Evolutionary conservation across 2,329 filamentous ascomycete genomes (phyloP).

Genomic region (Colletotrichum sansevieriae): DNA sequence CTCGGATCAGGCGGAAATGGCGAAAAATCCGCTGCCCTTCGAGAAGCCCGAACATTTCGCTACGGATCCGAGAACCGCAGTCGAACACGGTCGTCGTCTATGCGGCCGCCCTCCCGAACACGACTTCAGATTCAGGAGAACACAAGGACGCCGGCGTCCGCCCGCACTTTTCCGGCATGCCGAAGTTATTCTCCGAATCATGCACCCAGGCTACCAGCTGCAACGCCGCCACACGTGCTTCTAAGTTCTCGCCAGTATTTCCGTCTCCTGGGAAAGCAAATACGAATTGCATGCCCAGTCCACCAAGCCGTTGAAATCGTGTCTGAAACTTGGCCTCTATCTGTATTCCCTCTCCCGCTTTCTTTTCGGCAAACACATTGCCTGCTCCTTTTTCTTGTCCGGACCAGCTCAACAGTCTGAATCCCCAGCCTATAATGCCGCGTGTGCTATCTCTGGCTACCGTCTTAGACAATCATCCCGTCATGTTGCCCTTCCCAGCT

Average conservation of each 20-base stretch:
- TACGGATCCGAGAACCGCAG: constrained; percentile 12
- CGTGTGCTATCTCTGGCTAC: neutral
- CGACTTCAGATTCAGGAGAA: constrained; percentile 6
- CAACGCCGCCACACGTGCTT: neutral
- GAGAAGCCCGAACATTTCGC: neutral
- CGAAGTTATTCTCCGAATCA: constrained; percentile 8
- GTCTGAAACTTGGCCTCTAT: neutral
- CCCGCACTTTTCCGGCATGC: neutral
- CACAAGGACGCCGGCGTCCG: neutral
- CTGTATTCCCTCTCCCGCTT: neutral
- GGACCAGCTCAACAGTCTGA: neutral
- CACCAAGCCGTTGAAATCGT: no score
- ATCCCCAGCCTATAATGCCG: neutral
- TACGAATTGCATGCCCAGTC: neutral
- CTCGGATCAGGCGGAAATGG: neutral
- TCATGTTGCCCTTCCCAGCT: neutral
- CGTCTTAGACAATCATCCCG: neutral
- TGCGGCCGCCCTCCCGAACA: constrained; percentile 19
- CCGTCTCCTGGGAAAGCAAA: neutral
- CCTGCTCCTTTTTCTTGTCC: neutral
- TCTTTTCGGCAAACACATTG: neutral
- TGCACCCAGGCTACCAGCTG: constrained; percentile 15
- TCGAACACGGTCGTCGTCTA: constrained; percentile 13
- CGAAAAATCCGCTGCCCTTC: neutral
- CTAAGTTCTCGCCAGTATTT: no score